These are phyloP conservation scores for Ceratobasidium theobromae DNA, from an alignment of 1,284 basidiomycete genomes.

Conservation along the genomic window DNA sequence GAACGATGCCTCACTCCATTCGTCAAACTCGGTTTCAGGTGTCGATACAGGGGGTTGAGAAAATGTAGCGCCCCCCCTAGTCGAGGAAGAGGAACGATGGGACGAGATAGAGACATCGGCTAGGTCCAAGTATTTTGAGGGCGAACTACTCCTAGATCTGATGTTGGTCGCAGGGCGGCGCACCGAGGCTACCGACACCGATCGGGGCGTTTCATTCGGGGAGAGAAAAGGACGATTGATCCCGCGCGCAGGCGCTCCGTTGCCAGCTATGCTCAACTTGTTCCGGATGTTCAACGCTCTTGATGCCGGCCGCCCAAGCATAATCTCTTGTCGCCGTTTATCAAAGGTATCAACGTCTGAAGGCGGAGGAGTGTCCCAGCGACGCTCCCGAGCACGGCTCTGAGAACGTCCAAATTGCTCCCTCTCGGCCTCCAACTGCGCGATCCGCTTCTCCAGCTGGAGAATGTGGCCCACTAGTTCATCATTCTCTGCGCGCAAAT, in stretches of 20 bases:
- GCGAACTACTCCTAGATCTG: background rate
- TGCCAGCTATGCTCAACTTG: background rate
- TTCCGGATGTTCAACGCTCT: background rate
- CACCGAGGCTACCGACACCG: background rate
- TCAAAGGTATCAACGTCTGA: background rate
- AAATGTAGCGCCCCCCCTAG: background rate
- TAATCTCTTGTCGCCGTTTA: conserved; percentile 14
- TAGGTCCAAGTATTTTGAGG: background rate
- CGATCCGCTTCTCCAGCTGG: conserved; percentile 34
- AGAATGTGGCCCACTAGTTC: conserved; percentile 57
- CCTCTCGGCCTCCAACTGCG: background rate
- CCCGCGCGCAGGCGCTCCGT: background rate
- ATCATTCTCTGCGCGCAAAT: conserved; percentile 63
- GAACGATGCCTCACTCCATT: conserved; percentile 1
- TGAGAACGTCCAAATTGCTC: background rate
- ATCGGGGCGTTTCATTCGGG: background rate
- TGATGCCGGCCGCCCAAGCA: background rate
- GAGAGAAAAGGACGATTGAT: background rate
- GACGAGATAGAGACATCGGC: background rate
- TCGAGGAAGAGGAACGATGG: background rate
- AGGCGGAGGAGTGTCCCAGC: background rate
- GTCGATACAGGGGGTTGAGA: background rate
- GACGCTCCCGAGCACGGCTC: background rate
- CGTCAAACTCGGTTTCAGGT: background rate
- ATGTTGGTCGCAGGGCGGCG: background rate